These are phyloP conservation scores for Neurospora sp. DNA, from an alignment of 2,329 filamentous ascomycete genomes.

Conservation along the genomic window DNA sequence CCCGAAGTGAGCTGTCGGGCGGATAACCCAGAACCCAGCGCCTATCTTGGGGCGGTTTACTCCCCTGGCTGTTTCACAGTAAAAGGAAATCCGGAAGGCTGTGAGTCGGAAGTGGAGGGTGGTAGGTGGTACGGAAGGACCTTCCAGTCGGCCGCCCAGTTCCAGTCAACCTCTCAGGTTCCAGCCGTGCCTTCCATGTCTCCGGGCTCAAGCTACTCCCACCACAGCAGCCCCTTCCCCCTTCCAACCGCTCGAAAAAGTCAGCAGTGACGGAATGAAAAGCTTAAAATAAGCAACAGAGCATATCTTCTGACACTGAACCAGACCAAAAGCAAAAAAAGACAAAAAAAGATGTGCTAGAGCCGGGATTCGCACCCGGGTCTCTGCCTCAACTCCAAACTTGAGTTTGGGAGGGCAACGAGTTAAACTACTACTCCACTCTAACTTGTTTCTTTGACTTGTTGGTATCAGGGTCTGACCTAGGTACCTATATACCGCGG, in stretches of 20 bases:
- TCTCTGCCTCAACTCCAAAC: slow-evolving; percentile 7
- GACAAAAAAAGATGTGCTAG: slow-evolving; percentile 7
- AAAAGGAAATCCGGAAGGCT: neutral
- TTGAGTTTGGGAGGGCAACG: slow-evolving; percentile 11
- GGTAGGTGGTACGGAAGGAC: too few relatives aligned
- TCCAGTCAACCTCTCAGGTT: neutral
- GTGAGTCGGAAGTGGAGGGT: neutral
- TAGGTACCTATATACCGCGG: neutral
- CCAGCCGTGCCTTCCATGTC: neutral
- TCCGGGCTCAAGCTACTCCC: fast-evolving
- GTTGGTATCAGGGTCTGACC: neutral
- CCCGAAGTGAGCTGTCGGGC: neutral
- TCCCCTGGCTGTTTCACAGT: neutral
- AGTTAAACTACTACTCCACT: slow-evolving; percentile 17
- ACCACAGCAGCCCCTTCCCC: neutral
- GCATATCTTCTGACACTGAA: too few relatives aligned
- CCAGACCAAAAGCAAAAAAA: neutral
- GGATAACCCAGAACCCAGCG: neutral
- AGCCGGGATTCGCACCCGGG: slow-evolving; percentile 18
- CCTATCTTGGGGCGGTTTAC: too few relatives aligned
- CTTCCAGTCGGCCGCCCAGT: neutral
- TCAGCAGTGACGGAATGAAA: neutral
- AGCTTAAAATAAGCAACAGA: fast-evolving
- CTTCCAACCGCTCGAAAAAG: neutral
- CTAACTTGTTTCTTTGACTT: slow-evolving; percentile 2